Evolutionary conservation across 306 rosid species (phyloP).

Genomic region (Canavalia ensiformis): DNA sequence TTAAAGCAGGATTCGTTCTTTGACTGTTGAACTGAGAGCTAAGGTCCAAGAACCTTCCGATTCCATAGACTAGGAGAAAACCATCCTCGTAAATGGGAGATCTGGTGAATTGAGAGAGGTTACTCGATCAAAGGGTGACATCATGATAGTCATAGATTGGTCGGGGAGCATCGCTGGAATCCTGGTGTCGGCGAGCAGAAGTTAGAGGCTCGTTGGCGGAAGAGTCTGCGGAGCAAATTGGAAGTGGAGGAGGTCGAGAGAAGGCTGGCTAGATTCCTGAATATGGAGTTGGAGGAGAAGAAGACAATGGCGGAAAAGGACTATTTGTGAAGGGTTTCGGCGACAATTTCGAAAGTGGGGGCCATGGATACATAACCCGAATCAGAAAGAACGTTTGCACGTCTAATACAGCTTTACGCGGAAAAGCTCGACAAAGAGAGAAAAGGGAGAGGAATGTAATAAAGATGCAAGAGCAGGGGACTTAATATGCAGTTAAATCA

Average conservation of each 20-base stretch:
- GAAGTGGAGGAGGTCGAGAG: conserved; percentile 74
- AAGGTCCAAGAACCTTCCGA: conserved; percentile 64
- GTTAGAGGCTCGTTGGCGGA: conserved; percentile 59
- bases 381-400: conserved; percentile 75
- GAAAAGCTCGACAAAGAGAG: conserved; percentile 54
- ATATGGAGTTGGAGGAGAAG: conserved; percentile 77
- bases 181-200: conserved; percentile 66
- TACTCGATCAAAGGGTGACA: conserved; percentile 41
- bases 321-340: conserved; percentile 53
- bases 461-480: too few relatives aligned
- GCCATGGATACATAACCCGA: conserved; percentile 80
- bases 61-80: conserved; percentile 63
- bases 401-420: conserved; percentile 60
- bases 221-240: conserved; percentile 68
- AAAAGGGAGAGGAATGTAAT: not conserved
- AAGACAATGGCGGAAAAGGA: conserved; percentile 78
- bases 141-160: conserved; percentile 61
- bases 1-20: conserved; percentile 26
- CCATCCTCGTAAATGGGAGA: conserved; percentile 77
- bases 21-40: conserved; percentile 41
- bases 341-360: conserved; percentile 69
- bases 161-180: conserved; percentile 70
- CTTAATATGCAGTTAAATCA: too few relatives aligned
- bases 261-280: conserved; percentile 75
- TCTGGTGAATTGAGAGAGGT: conserved; percentile 51